Evolutionary conservation across 2,329 filamentous ascomycete genomes (phyloP).

Genomic region (Phyllosticta ampelicida): DNA sequence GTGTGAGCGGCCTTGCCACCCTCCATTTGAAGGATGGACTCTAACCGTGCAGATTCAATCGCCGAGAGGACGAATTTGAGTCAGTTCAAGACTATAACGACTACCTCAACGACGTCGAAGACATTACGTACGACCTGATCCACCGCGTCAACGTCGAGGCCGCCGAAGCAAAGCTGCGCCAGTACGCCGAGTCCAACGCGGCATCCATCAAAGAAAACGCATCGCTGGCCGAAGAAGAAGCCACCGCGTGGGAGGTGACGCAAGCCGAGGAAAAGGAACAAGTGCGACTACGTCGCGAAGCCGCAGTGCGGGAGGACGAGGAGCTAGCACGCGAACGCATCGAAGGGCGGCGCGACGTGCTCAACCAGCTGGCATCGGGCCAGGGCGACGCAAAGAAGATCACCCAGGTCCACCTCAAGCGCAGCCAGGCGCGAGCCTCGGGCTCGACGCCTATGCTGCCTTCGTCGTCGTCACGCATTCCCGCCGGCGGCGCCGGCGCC

Average conservation of each 20-base stretch:
- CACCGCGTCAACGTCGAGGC: slow-evolving; percentile 57
- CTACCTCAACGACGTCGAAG: slow-evolving; percentile 87
- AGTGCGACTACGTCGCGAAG: slow-evolving; percentile 50
- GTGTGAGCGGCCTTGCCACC: slow-evolving; percentile 29
- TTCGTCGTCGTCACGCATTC: slow-evolving; percentile 2
- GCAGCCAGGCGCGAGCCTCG: slow-evolving; percentile 50
- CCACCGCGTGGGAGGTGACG: slow-evolving; percentile 34
- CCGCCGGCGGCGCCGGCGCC: background rate
- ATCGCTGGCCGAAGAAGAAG: slow-evolving; percentile 37
- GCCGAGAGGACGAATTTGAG: slow-evolving; percentile 83
- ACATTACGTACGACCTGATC: slow-evolving; percentile 80
- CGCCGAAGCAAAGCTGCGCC: slow-evolving; percentile 47
- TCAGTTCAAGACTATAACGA: slow-evolving; percentile 76
- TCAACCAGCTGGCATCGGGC: slow-evolving; percentile 57
- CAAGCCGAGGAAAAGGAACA: slow-evolving; percentile 55
- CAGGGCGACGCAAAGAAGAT: slow-evolving; percentile 49
- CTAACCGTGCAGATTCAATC: slow-evolving; percentile 59
- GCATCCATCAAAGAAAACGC: slow-evolving; percentile 43
- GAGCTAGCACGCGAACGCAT: slow-evolving; percentile 57
- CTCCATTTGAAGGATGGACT: background rate
- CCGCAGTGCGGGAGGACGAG: slow-evolving; percentile 52
- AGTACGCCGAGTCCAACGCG: slow-evolving; percentile 65
- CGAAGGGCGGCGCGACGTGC: slow-evolving; percentile 55
- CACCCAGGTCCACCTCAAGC: slow-evolving; percentile 49
- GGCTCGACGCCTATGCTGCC: slow-evolving; percentile 11